Evolutionary conservation across 2,329 filamentous ascomycete species (phyloP).

Genomic region (Trichoderma aggressivum): DNA sequence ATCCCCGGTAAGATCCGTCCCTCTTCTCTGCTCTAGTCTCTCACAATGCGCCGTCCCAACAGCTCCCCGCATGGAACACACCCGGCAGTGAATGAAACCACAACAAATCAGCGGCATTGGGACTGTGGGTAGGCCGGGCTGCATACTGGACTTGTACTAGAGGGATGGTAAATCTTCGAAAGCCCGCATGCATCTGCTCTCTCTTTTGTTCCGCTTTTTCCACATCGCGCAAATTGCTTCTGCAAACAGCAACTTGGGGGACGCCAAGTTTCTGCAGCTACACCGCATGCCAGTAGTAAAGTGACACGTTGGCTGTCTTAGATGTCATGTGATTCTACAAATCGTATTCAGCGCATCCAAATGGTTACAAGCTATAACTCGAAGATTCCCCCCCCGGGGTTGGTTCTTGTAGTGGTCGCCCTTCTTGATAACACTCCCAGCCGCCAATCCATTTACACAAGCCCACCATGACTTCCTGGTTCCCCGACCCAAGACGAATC

Average conservation of each 20-base stretch:
- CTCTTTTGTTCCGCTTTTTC: not conserved
- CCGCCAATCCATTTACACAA: not conserved
- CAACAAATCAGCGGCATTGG: not conserved
- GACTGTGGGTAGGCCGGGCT: not conserved
- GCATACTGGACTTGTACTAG: not conserved
- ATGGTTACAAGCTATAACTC: not conserved
- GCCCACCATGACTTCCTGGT: conserved; percentile 10
- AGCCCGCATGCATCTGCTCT: not conserved
- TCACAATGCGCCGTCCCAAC: not conserved
- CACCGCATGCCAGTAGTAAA: not conserved
- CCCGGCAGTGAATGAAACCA: not conserved
- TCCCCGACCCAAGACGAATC: conserved; percentile 20
- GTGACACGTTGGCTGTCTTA: not conserved
- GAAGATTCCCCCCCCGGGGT: not conserved
- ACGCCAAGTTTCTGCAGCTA: not conserved
- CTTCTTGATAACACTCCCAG: not conserved
- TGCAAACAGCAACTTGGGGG: not conserved
- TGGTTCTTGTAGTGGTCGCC: not conserved
- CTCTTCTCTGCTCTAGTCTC: not conserved
- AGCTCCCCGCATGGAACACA: not conserved
- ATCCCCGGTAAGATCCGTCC: not conserved
- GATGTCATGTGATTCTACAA: conserved; percentile 7
- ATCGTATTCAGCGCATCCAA: not conserved
- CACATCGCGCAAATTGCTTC: not conserved
- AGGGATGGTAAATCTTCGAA: not conserved